Evolutionary conservation across 1,284 basidiomycete genomes (phyloP), one percentile per base, ranked within the genome.

Genomic region (Amylostereum chailletii): DNA sequence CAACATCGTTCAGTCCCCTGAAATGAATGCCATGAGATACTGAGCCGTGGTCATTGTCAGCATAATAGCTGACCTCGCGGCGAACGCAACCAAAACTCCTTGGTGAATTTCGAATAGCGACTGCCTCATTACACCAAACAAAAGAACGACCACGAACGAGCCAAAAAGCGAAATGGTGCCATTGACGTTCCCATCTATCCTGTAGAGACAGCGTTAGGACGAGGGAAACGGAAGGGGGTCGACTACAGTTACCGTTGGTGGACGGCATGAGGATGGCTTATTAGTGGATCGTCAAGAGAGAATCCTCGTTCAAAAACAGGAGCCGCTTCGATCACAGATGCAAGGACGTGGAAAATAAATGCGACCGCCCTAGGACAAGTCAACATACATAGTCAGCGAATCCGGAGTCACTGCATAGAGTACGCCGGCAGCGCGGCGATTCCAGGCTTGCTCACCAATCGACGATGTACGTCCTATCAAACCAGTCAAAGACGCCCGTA

Each of bases 231-330:
- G 31, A 37, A 5, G 31, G 6, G 45, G 26, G 31, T 34, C 32
- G 41, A 40, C 8, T 9, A 37, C 9, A 56, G 67, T 54, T 55
- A 81, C 80, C 76, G 77, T 55, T 76, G 72, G 42, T 68, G 59
- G 42, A 30, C 11, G 9, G 64, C 65, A 55, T 82, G 71, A 5
- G 71, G 71, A 58, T 79, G 70, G 49, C 64, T 70, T 39, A 85
- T 83, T 7, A 74, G 60, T 8, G 72, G 66, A 53, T 85, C 81
- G 34, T 75, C 62, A 1, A 62, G 57, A 47, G 67, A 66, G 57
- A 83, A 81, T 2, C 73, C 71, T 8, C 81, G 71, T 57, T 81
- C 69, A 56, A 71, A 82, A 5, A 79, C 72, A 0, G 75, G 71
- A 2, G 69, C 34, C 0, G 52, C 50, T 34, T 65, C 67, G 48